These are phyloP conservation scores for Hippophae rhamnoides DNA, from an alignment of 306 rosid genomes.

Conservation along the genomic window DNA sequence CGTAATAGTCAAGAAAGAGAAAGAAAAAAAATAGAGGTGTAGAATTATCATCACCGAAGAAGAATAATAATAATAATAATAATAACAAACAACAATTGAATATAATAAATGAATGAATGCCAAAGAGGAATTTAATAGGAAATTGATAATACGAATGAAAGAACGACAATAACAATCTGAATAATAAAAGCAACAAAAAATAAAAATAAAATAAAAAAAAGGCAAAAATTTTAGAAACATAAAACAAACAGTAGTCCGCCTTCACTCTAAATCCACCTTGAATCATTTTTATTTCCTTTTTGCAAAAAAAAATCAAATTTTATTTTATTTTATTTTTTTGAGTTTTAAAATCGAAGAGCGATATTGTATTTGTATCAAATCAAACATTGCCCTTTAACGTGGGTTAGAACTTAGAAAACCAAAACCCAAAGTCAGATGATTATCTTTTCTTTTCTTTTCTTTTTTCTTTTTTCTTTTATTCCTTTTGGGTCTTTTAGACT, in stretches of 20 bases:
- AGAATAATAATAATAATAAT: conserved; percentile 3
- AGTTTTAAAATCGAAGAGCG: conserved; percentile 32
- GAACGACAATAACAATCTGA: conserved; percentile 23
- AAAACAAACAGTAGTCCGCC: conserved; percentile 41
- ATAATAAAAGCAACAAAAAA: conserved; percentile 40
- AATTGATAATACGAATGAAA: conserved; percentile 26
- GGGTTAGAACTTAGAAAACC: conserved; percentile 19
- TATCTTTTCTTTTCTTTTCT: conserved; percentile 8
- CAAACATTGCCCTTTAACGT: conserved; percentile 15
- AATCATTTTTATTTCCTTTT: conserved; percentile 33
- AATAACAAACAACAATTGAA: conserved; percentile 1
- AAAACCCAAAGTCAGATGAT: conserved; percentile 2
- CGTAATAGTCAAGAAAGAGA: conserved; percentile 70
- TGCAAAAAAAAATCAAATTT: neutral
- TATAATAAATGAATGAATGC: conserved; percentile 24
- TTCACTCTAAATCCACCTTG: conserved; percentile 57
- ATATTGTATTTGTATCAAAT: conserved; percentile 40
- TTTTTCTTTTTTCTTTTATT: conserved; percentile 11
- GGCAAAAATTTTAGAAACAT: conserved; percentile 32
- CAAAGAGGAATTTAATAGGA: conserved; percentile 13
- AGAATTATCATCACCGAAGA: conserved; percentile 47
- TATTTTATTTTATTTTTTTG: neutral
- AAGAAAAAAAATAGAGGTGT: conserved; percentile 20
- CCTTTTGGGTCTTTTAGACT: neutral
- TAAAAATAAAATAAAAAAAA: too few relatives aligned